Base-by-base conservation (phyloP, 495 filamentous ascomycete species). In the Clavariopsis aquatica region DNA sequence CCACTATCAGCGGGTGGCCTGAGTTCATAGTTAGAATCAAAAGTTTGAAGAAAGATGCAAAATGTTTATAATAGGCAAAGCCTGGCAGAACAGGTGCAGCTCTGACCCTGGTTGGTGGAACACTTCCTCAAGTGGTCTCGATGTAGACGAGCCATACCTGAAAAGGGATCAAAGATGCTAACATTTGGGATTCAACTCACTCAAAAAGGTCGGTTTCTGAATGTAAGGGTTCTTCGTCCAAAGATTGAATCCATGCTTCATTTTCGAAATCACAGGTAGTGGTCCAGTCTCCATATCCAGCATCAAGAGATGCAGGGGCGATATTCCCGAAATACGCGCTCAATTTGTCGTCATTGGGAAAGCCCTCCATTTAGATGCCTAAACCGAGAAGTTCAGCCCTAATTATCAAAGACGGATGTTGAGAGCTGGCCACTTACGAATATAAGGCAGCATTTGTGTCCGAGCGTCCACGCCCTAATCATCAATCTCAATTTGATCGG, bases 301-400 rank as follows among this genome's bases (percentile, higher is more conserved):
- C 15, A 27, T 34, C 31, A 23, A 43, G 3, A 38, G 20, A 29
- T 23, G 20, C 53, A 20, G 26, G 53, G 1, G 9, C 6, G n/a
- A 2, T 22, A 17, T 45, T 34, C 22, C 19, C 29, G 53, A 57
- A 43, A 20, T 20, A 12, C 5, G 20, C 31, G 6, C 36, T 57
- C 17, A 57, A 34, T 19, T 57, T 34, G 19, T 57, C 15, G 9
- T 57, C 53, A 34, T 31, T n/a, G 6, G 31, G 19, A 43, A 38
- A 57, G 23, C 26, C 36, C 53, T 57, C 53, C 36, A 45, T 57
- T 43, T 43, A 17, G 31, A 3, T 43, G n/a, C 2, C 2, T 17
- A 43, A 2, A n/a, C 9, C 6, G 38, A 17, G 29, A 45, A 23
- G 19, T 31, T 57, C 53, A 57, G 53, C 53, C 53, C 53, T 57